These are phyloP conservation scores for Hericium alpestre DNA, from an alignment of 768 basidiomycete genomes.

Conservation along the genomic window DNA sequence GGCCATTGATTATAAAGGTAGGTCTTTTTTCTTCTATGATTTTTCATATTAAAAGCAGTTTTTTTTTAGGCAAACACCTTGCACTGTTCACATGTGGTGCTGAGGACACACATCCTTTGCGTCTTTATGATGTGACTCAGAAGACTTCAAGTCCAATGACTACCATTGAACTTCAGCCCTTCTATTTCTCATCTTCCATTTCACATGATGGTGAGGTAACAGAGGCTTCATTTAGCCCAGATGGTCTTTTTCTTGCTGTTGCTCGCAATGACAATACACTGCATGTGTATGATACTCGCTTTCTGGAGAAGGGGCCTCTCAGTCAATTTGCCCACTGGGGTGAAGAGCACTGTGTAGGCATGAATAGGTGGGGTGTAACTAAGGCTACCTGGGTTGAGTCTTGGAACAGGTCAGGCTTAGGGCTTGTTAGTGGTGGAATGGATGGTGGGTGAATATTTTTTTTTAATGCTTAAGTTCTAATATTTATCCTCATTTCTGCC, in stretches of 20 bases:
- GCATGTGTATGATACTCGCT: conserved; percentile 11
- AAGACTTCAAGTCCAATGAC: not conserved
- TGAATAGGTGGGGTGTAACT: conserved; percentile 7
- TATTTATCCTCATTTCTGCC: not conserved
- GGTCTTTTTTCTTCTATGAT: not conserved
- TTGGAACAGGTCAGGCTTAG: conserved; percentile 8
- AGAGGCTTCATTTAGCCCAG: conserved; percentile 8
- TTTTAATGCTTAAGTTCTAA: not conserved
- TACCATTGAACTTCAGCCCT: not conserved
- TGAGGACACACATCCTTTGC: not conserved
- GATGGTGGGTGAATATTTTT: conserved; percentile 7
- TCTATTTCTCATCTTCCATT: not conserved
- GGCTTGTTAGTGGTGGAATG: conserved; percentile 9
- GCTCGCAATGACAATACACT: conserved; percentile 12
- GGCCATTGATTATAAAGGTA: conserved; percentile 9
- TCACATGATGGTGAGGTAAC: conserved; percentile 9
- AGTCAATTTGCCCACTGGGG: conserved; percentile 8
- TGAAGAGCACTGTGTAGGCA: conserved; percentile 2
- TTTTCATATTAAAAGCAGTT: no score
- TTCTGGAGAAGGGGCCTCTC: conserved; percentile 7
- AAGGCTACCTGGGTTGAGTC: conserved; percentile 10
- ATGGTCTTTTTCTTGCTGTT: conserved; percentile 8
- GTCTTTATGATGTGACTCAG: conserved; percentile 9
- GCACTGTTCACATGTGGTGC: conserved; percentile 6
- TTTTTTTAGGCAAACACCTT: conserved; percentile 1